Base-by-base conservation (phyloP, 208 protist genomes). In the Crithidia bombi region DNA sequence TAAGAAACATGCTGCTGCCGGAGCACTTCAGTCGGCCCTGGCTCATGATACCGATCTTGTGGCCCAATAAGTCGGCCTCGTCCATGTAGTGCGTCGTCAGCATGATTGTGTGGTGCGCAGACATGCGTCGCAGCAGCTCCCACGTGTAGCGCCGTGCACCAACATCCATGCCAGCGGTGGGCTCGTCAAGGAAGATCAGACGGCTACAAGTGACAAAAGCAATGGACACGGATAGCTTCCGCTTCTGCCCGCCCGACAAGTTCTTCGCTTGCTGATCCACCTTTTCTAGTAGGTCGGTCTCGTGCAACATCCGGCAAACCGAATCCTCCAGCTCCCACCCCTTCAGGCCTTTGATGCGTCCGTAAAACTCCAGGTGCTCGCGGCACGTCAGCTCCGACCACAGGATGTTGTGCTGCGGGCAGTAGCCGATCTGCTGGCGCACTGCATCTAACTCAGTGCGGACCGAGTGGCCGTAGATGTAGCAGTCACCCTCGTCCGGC, bases 21-120 rank as follows among this genome's bases (percentile, higher is more conserved):
- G 70, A 58, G 75, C 89, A 94, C 44, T 81, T 68, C 25, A 95
- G 66, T 12, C 62, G 35, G 47, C 91, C 89, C 33, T 69, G 39
- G 38, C 71, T 77, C 72, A 99, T 83, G 52, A 99, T 98, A 3
- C 82, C 96, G 38, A 99, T 93, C 28, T 80, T 76, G 66, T 98
- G 82, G 32, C 88, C 85, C 11, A 99, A 83, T 15, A 95, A 58
- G 33, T 99, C 98, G 0, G 98, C 98, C 77, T 99, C 98, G 64
- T 99, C 98, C 97, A 99, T 98, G 75, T 88, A 98, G 75, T 98
- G 97, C 30, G 95, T 97, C 51, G 81, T 90, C 47, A 94, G 69
- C 14, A 94, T 25, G 35, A 94, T 90, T 14, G 80, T 95, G 65
- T 79, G 87, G 15, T 39, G 47, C 0, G 43, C 51, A 50, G 70